Percentiles rank a stretch among this genome's conserved stretches.
Conservation (phyloP, 2,329 filamentous ascomycete genomes). For the Leptographium lundbergii region DNA sequence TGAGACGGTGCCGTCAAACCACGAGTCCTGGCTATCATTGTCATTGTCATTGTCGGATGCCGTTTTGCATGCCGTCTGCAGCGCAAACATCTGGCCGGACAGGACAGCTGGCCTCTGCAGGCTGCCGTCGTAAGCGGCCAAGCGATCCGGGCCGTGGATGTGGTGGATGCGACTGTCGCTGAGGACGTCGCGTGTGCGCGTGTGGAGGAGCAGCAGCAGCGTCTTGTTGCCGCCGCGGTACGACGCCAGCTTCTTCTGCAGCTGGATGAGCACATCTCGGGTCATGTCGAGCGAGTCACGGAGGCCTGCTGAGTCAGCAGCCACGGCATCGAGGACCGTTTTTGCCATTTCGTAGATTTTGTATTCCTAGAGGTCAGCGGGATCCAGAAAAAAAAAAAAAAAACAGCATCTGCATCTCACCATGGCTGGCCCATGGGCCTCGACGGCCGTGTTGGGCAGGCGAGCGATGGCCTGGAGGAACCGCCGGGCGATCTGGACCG, state of each 20-base stretch:
- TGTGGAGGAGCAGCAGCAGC: constrained; percentile 22
- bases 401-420: too few species aligned
- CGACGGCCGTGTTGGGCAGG: constrained; percentile 31
- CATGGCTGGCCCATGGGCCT: constrained; percentile 35
- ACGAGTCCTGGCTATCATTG: neutral
- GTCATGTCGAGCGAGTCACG: constrained; percentile 13
- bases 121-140: neutral
- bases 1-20: neutral
- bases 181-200: constrained; percentile 11
- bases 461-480: constrained; percentile 29
- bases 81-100: too few species aligned
- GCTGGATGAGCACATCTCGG: constrained; percentile 22
- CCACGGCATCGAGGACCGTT: constrained; percentile 27
- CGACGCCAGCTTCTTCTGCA: constrained; percentile 27
- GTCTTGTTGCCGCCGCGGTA: constrained; percentile 29
- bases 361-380: constrained; percentile 17
- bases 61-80: neutral
- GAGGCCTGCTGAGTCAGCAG: constrained; percentile 3
- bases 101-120: neutral
- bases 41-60: neutral
- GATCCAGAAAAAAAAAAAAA: too few species aligned
- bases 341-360: constrained; percentile 35
- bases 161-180: neutral
- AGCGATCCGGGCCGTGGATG: too few species aligned
- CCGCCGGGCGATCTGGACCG: constrained; percentile 31